Evolutionary conservation across 208 protist genomes (phyloP).

Genomic region (Crithidia acanthocephali): DNA sequence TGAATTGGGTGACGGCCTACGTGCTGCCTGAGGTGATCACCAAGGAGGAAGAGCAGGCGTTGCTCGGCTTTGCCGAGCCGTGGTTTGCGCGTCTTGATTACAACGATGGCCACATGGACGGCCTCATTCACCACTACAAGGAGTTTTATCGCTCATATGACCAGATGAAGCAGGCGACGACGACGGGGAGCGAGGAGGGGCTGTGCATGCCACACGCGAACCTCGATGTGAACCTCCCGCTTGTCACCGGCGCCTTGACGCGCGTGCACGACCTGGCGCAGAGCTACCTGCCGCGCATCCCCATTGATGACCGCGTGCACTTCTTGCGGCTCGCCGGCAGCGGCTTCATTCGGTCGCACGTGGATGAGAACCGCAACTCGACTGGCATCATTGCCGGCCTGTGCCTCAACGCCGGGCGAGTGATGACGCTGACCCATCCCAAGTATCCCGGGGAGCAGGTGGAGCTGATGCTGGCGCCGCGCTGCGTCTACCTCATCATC

Average conservation of each 20-base stretch:
- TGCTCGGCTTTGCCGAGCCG: conserved; percentile 59
- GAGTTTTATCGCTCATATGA: conserved; percentile 87
- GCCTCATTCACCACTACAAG: conserved; percentile 88
- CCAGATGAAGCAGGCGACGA: conserved; percentile 40
- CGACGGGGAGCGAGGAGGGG: conserved; percentile 20
- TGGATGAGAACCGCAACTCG: conserved; percentile 85
- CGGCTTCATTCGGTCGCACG: conserved; percentile 84
- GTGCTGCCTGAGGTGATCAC: conserved; percentile 76
- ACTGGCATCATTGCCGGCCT: conserved; percentile 80
- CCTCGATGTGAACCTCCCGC: conserved; percentile 28
- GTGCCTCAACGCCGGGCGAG: conserved; percentile 65
- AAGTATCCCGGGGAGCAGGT: conserved; percentile 61
- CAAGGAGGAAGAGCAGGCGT: conserved; percentile 62
- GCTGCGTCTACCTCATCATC: conserved; percentile 73
- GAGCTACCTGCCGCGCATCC: conserved; percentile 64
- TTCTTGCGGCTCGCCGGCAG: conserved; percentile 77
- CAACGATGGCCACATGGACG: conserved; percentile 79
- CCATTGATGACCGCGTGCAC: conserved; percentile 85
- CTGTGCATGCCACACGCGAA: conserved; percentile 31
- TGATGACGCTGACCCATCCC: conserved; percentile 87
- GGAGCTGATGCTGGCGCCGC: conserved; percentile 80
- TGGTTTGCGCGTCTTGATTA: conserved; percentile 80
- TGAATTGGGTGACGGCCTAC: conserved; percentile 76
- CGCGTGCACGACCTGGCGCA: conserved; percentile 48
- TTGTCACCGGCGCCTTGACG: conserved; percentile 46